phyloP scores from a whole-genome alignment of 495 filamentous ascomycete genomes.

The Neurospora tetraspora region DNA sequence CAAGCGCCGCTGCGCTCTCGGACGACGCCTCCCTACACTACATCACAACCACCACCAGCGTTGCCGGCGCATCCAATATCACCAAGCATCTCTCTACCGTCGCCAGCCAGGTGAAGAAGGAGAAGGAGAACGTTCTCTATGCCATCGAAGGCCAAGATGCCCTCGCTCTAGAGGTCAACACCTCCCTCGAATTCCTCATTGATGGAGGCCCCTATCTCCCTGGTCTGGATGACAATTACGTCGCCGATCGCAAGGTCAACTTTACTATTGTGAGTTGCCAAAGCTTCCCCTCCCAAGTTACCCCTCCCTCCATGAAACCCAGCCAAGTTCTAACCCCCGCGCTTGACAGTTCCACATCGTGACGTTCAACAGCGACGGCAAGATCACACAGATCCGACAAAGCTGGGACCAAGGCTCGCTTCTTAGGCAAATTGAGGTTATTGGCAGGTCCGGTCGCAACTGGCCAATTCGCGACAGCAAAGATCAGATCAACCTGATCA shows the following conservation, averaged over 20 bases:
- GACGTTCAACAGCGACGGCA: constrained; percentile 60
- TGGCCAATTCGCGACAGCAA: constrained; percentile 91
- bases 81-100: constrained; percentile 65
- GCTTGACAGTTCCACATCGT: constrained; percentile 73
- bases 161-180: constrained; percentile 69
- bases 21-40: constrained; percentile 74
- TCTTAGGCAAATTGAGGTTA: constrained; percentile 86
- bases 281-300: not conserved
- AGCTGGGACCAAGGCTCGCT: constrained; percentile 94
- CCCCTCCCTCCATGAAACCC: constrained; percentile 2
- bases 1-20: constrained; percentile 54
- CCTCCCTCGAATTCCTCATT: constrained; percentile 67
- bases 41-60: constrained; percentile 74
- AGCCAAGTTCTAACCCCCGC: constrained; percentile 19
- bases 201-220: constrained; percentile 85
- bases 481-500: constrained; percentile 71
- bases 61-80: constrained; percentile 60
- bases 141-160: constrained; percentile 60
- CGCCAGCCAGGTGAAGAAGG: constrained; percentile 62
- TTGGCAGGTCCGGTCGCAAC: constrained; percentile 74
- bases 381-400: constrained; percentile 76
- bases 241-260: constrained; percentile 70
- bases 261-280: constrained; percentile 67
- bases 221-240: constrained; percentile 85
- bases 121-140: constrained; percentile 61